These are phyloP conservation scores for Puccinellia tenuiflora DNA, from an alignment of 176 grass and related monocot species.

Conservation along the genomic window DNA sequence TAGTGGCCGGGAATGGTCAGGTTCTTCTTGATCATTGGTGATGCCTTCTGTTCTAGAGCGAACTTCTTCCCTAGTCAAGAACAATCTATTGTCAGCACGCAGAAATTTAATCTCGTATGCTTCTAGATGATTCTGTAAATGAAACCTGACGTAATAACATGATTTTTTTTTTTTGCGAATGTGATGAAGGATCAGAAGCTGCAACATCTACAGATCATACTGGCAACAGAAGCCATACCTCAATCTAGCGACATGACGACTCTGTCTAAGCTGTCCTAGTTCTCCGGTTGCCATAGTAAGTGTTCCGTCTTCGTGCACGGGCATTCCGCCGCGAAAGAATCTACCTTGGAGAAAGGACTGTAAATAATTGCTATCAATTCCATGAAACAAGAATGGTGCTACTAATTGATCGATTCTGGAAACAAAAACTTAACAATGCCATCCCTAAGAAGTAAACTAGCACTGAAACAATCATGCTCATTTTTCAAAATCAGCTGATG, in stretches of 20 bases:
- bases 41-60: constrained; percentile 26
- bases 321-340: constrained; percentile 32
- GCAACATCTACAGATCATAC: neutral
- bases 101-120: neutral
- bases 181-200: neutral
- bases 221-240: constrained; percentile 53
- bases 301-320: constrained; percentile 14
- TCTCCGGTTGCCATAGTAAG: constrained; percentile 42
- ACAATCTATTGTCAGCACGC: constrained; percentile 31
- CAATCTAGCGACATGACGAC: constrained; percentile 48
- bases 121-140: neutral
- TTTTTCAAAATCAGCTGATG: neutral
- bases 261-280: constrained; percentile 53
- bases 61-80: constrained; percentile 77
- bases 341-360: constrained; percentile 74
- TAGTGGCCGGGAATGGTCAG: neutral
- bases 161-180: neutral
- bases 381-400: neutral
- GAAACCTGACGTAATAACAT: neutral
- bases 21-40: constrained; percentile 19
- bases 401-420: neutral
- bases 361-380: constrained; percentile 29
- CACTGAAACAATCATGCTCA: neutral
- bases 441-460: neutral
- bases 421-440: neutral